Evolutionary conservation across 2,329 filamentous ascomycete genomes (phyloP).

Genomic region (Fusarium avenaceum): DNA sequence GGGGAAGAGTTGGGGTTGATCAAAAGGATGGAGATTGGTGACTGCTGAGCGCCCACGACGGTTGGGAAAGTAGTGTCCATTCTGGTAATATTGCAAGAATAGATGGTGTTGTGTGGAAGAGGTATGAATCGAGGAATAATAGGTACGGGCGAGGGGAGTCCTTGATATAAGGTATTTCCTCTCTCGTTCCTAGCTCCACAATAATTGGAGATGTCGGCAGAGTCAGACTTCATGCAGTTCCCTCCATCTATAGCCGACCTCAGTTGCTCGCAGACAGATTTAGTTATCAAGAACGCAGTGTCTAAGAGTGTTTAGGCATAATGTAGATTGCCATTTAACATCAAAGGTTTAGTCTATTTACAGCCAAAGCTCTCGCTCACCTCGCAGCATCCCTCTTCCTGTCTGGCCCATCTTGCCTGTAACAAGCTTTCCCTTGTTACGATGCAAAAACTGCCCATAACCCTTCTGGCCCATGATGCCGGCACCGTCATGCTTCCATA

Average conservation of each 20-base stretch:
- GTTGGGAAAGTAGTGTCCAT: background rate
- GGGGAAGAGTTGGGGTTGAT: background rate
- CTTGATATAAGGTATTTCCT: background rate
- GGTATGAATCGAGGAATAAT: background rate
- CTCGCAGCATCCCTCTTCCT: background rate
- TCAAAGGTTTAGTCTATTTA: background rate
- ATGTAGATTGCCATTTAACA: too few species aligned
- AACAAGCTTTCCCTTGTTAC: background rate
- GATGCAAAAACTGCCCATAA: background rate
- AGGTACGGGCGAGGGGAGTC: background rate
- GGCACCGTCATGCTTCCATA: background rate
- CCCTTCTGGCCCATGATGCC: background rate
- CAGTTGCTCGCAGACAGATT: too few species aligned
- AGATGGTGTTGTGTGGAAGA: too few species aligned
- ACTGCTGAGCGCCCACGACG: background rate
- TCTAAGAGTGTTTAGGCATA: too few species aligned
- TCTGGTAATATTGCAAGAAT: background rate
- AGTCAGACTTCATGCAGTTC: too few species aligned
- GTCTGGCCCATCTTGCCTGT: background rate
- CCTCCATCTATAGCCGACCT: too few species aligned
- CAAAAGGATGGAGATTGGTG: background rate
- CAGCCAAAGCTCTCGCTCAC: background rate
- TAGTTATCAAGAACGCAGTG: too few species aligned
- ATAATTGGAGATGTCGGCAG: background rate
- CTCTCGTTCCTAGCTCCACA: background rate